Evolutionary conservation across 257 asterid genomes (phyloP).

Genomic region (Solanum tacnaense): DNA sequence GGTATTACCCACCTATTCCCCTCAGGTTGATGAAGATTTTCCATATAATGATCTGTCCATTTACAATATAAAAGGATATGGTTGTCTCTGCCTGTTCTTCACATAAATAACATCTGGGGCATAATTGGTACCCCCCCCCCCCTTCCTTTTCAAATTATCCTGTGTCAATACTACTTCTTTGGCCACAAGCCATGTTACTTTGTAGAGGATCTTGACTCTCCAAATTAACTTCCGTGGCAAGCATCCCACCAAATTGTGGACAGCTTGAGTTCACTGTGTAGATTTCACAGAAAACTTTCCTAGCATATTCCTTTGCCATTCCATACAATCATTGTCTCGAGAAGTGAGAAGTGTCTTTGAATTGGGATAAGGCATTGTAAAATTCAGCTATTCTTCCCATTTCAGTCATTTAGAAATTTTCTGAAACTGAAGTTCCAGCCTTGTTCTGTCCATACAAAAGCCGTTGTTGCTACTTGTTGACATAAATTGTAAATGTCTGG

Average conservation of each 20-base stretch:
- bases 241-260: neutral
- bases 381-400: neutral
- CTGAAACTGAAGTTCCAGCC: neutral
- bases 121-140: neutral
- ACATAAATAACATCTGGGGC: neutral
- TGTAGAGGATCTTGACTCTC: neutral
- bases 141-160: neutral
- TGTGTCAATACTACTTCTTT: neutral
- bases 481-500: neutral
- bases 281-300: neutral
- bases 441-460: neutral
- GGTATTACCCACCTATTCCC: neutral
- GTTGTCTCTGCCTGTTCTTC: neutral
- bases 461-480: neutral
- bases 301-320: neutral
- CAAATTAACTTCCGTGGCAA: neutral
- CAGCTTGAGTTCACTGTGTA: neutral
- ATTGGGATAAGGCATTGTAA: neutral
- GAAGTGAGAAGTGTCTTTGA: neutral
- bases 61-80: neutral
- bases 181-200: neutral
- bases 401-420: neutral
- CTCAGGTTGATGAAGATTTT: neutral
- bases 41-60: neutral
- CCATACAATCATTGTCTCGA: neutral